phyloP scores from a whole-genome alignment of 139 green algal species.

The Astrephomene gubernaculifera region DNA sequence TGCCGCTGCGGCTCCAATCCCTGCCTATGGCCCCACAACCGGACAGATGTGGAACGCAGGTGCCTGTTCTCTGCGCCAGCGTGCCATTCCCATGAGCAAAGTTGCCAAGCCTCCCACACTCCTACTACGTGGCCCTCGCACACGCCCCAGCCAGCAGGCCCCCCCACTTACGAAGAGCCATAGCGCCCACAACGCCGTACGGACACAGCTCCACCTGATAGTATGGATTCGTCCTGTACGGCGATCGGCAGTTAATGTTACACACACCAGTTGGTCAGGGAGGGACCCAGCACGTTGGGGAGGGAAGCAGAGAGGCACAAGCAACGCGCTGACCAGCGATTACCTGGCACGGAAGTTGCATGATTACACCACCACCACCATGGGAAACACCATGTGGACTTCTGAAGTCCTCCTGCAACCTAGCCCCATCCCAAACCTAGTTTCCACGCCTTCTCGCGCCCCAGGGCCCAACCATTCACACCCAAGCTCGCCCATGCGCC shows the following conservation, averaged over 20 bases:
- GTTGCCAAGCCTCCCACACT: too few species aligned
- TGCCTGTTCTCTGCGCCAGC: too few species aligned
- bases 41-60: too few species aligned
- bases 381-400: too few species aligned
- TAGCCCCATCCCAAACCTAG: too few species aligned
- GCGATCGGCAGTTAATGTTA: background rate
- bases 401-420: background rate
- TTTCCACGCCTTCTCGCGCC: too few species aligned
- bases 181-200: constrained; percentile 13
- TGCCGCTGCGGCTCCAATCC: too few species aligned
- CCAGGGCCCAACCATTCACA: too few species aligned
- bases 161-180: constrained; percentile 32
- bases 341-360: background rate
- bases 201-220: constrained; percentile 46
- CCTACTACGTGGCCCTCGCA: too few species aligned
- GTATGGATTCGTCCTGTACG: constrained; percentile 19
- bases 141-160: background rate
- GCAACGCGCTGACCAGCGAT: background rate
- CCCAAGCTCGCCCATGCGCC: too few species aligned
- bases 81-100: too few species aligned
- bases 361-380: background rate
- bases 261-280: background rate
- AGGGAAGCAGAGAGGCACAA: background rate
- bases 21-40: too few species aligned
- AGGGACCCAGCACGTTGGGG: background rate